These are phyloP conservation scores for Musa acuminata DNA, from an alignment of 176 grass and related monocot species.

Conservation along the genomic window DNA sequence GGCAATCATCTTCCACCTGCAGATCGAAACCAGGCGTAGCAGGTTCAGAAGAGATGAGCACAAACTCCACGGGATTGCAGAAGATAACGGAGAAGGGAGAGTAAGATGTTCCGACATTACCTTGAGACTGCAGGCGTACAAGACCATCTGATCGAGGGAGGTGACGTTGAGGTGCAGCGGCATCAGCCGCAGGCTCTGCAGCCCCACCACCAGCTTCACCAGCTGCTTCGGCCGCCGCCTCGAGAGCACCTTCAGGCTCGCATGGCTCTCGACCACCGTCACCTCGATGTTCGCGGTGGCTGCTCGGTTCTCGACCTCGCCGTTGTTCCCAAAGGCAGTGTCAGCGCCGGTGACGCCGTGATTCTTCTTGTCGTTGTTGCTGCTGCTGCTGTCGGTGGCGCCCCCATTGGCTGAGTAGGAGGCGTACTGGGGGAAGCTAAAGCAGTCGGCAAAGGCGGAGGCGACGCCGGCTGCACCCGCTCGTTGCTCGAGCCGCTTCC, in stretches of 20 bases:
- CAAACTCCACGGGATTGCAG: background rate
- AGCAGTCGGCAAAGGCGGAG: constrained; percentile 58
- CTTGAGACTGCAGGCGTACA: constrained; percentile 86
- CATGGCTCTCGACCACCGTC: too few relatives aligned
- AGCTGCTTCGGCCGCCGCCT: constrained; percentile 58
- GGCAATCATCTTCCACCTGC: constrained; percentile 1
- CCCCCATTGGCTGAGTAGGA: constrained; percentile 1
- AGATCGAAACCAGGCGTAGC: too few relatives aligned
- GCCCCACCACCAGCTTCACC: constrained; percentile 35
- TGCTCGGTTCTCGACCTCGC: background rate
- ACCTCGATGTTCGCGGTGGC: constrained; percentile 44
- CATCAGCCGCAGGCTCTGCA: constrained; percentile 57
- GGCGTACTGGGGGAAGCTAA: constrained; percentile 70
- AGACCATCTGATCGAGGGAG: constrained; percentile 44
- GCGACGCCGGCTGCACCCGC: background rate
- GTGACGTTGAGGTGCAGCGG: constrained; percentile 77
- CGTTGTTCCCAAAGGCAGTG: background rate
- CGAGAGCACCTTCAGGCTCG: constrained; percentile 41
- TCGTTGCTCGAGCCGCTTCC: constrained; percentile 32
- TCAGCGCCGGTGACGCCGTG: background rate
- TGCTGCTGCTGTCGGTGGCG: constrained; percentile 1
- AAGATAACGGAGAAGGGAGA: too few relatives aligned
- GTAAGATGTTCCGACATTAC: constrained; percentile 22
- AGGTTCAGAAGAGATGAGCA: background rate
- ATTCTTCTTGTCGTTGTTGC: background rate